Base-by-base conservation (phyloP, 2,329 filamentous ascomycete species). In the Penicillium sp. region DNA sequence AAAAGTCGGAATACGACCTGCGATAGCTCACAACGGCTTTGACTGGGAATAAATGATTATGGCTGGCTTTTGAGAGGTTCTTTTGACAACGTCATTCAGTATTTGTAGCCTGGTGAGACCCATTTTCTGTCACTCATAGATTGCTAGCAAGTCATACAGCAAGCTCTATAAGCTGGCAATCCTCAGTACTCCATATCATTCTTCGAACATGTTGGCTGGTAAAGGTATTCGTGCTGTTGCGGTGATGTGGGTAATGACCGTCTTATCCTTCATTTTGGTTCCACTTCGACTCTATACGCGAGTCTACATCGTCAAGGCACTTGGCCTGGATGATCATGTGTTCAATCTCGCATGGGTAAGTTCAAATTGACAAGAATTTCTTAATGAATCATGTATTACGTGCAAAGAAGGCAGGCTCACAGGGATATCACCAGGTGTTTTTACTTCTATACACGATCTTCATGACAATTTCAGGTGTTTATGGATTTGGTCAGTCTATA, bases 301-400 rank as follows among this genome's bases (percentile, higher is more conserved):
- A 22, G 35, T 73, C 2, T 58, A 67, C 25, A 57, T 75, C 7
- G 64, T 79, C 11, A 72, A 71, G 16, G 77, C 76, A 2, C 43
- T 75, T 1, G 77, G 79, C 38, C 71, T 79, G 48, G 72, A 75
- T 30, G 71, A 76, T 10, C 78, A 78, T 65, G 67, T 70, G 16
- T 57, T 73, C 28, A 70, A 72, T 6, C 66, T 74, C 52, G 62
- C 68, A 16, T 69, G 76, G 26, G 68, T 78, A 22, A 35, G 75
- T 6, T 43, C 6, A 33, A 1, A 33, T 33, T 33, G 30, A 33
- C 30, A 33, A 13, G 11, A 2, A 11, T 4, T 11, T 13, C 30
- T 11, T 11, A 11, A 33, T 8, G 4, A 11, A 11, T 33, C 30
- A 33, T 33, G 11, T 33, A 33, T 33, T 33, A 33, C 30, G 8